Percentiles rank a stretch among this genome's conserved stretches.
Conservation (phyloP, 2,329 filamentous ascomycete species). For the Emmonsiellopsis sp. region DNA sequence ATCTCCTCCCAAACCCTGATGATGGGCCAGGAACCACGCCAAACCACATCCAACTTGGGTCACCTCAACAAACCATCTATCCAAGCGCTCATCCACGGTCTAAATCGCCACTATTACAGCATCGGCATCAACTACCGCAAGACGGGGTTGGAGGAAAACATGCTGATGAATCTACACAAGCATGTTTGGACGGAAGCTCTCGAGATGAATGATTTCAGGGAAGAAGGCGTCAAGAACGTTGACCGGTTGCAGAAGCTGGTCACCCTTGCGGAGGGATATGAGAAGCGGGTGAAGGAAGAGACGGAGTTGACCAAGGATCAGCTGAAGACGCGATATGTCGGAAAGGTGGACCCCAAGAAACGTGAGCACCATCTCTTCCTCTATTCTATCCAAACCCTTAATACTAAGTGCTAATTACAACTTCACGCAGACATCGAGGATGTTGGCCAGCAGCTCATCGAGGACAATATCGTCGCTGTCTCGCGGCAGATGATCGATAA, state of each 20-base stretch:
- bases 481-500: conserved; percentile 99
- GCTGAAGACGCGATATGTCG: conserved; percentile 96
- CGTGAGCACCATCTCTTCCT: conserved; percentile 39
- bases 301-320: conserved; percentile 95
- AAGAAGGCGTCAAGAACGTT: conserved; percentile 75
- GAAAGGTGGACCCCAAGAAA: conserved; percentile 98
- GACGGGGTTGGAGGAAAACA: conserved; percentile 95
- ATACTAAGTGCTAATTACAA: neutral
- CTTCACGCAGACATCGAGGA: conserved; percentile 64
- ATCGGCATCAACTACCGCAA: conserved; percentile 98
- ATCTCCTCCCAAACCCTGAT: conserved; percentile 97
- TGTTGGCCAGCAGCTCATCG: conserved; percentile 90
- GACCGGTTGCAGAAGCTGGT: conserved; percentile 83
- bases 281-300: conserved; percentile 98
- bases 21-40: conserved; percentile 93
- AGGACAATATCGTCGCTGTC: conserved; percentile 99
- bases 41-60: conserved; percentile 94
- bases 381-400: neutral
- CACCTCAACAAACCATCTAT: conserved; percentile 99
- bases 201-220: conserved; percentile 90
- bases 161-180: conserved; percentile 99
- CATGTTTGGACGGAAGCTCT: conserved; percentile 98
- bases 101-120: conserved; percentile 98
- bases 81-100: conserved; percentile 92
- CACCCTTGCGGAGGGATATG: conserved; percentile 84